A percentile compares a stretch with the other conserved stretches of the same genome.
Conservation (phyloP, 257 asterid species). For the Jacaranda mimosifolia region DNA sequence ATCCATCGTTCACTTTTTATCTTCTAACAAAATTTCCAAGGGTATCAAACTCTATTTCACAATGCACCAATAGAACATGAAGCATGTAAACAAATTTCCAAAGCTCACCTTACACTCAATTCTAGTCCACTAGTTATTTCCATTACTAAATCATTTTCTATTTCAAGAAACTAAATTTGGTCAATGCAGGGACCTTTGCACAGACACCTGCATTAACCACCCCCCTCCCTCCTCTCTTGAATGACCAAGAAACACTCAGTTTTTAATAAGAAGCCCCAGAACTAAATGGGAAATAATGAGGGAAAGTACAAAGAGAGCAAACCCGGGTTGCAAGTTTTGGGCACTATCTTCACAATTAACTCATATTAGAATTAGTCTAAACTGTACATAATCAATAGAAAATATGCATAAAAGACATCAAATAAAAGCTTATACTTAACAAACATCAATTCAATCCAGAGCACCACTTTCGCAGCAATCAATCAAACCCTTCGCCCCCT, state of each 20-base stretch:
- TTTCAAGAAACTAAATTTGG: no score
- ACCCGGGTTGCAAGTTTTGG: not conserved
- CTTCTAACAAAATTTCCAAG: not conserved
- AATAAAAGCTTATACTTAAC: no score
- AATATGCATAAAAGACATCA: not conserved
- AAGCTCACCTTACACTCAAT: not conserved
- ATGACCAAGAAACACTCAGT: conserved; percentile 21
- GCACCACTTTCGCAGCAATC: conserved; percentile 5
- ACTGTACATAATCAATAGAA: not conserved
- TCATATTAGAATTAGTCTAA: not conserved
- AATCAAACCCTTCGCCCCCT: not conserved
- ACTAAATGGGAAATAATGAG: not conserved
- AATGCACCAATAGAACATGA: not conserved
- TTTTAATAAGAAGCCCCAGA: no score
- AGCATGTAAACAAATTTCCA: not conserved
- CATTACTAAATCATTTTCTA: not conserved
- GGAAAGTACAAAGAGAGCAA: not conserved
- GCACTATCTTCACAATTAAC: conserved; percentile 5
- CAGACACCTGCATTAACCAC: not conserved
- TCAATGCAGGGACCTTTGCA: not conserved
- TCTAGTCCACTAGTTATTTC: not conserved
- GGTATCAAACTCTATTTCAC: not conserved
- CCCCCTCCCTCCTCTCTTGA: no score
- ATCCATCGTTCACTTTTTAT: not conserved
- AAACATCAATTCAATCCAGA: not conserved